Conservation (phyloP, 805 yeast species). For the Saccharomycopsis amapae region DNA sequence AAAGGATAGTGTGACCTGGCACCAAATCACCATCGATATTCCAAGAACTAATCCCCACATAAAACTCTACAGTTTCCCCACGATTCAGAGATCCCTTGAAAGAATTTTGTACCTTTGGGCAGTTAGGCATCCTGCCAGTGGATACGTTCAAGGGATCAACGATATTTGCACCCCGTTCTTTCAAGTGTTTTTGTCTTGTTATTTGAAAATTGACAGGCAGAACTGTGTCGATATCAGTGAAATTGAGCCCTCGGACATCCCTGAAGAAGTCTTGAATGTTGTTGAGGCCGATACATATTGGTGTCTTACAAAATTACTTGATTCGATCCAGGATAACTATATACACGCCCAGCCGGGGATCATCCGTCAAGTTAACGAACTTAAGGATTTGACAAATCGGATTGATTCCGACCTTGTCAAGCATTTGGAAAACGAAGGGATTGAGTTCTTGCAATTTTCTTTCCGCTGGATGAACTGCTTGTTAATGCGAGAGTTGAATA, state of each 20-base stretch:
- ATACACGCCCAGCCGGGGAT: conserved; percentile 99
- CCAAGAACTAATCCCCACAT: conserved; percentile 90
- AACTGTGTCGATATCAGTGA: conserved; percentile 37
- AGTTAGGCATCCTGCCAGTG: conserved; percentile 93
- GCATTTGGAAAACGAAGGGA: conserved; percentile 73
- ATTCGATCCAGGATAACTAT: conserved; percentile 93
- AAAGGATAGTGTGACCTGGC: conserved; percentile 79
- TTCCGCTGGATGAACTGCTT: conserved; percentile 99
- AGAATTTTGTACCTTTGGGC: conserved; percentile 90
- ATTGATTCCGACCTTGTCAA: conserved; percentile 67
- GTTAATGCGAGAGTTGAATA: conserved; percentile 85
- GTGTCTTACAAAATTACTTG: conserved; percentile 87
- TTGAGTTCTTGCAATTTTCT: conserved; percentile 93
- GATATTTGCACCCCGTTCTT: conserved; percentile 90
- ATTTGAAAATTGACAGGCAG: conserved; percentile 34
- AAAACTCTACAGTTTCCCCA: conserved; percentile 56
- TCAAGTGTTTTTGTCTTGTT: conserved; percentile 73
- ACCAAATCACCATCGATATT: conserved; percentile 90
- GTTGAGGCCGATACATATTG: conserved; percentile 96
- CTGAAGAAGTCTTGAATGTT: conserved; percentile 51
- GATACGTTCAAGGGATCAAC: conserved; percentile 96
- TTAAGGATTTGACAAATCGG: conserved; percentile 68
- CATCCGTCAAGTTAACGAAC: conserved; percentile 77
- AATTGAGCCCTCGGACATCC: conserved; percentile 51
- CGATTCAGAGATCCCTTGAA: conserved; percentile 75